Base-by-base conservation (phyloP, 306 rosid species). In the Vigna radiata region DNA sequence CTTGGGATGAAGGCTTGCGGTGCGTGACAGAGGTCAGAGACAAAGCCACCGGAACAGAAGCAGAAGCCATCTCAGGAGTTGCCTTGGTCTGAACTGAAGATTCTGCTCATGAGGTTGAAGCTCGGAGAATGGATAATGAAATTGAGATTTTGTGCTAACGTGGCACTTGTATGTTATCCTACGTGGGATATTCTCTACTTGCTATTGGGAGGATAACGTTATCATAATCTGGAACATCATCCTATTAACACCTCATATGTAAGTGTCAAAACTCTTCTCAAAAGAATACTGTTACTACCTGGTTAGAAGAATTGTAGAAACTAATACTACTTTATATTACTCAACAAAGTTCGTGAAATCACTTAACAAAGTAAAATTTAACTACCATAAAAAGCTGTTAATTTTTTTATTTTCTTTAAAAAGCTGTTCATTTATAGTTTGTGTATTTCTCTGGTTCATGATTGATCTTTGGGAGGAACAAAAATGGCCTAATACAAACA, bases 31-130 rank as follows among this genome's bases (percentile, higher is more conserved):
- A 80, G 31, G 76, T 64, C 9, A 85, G 49, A 36, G 90, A 76
- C 75, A 87, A 43, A 17, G 85, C 78, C 79, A 7, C 54, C 10
- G 73, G 21, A 76, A 46, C 68, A 61, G 77, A 60, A 50, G 81
- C 68, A 69, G 81, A 81, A 52, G 85, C 77, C 85, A 81, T 81
- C 76, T 61, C 21, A 69, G 29, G 61, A 65, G 75, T 33, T 44
- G 70, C 44, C 65, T 53, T 56, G 31, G 5, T 7, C 9, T 25
- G 31, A 15, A 27, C 41, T 50, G 55, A 10, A 54, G 74, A 41
- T 10, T 63, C 68, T 73, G 60, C 44, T 64, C 14, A 56, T 66
- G 41, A 44, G 9, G 8, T 37, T 37, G 49, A 5, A 18, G 18
- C 10, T 74, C 27, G 6, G 76, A 23, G 31, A 60, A 5, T 74